Percentiles rank a stretch among this genome's conserved stretches.
Evolutionary conservation across 257 asterid species (phyloP).

Genomic region (Cynanchum wilfordii): DNA sequence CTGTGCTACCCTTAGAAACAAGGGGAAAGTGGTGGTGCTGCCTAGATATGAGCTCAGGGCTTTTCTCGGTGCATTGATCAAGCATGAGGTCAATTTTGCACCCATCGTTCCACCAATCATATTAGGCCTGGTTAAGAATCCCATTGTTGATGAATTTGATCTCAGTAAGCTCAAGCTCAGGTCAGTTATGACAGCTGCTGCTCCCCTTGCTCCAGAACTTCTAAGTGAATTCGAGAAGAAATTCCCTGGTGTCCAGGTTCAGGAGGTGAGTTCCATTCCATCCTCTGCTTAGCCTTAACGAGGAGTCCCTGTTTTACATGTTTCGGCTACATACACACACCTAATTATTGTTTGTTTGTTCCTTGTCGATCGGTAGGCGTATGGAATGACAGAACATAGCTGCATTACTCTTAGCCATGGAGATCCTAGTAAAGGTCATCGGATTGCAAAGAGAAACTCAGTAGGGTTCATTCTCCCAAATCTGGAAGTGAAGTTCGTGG

Average conservation of each 20-base stretch:
- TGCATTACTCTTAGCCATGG: conserved; percentile 83
- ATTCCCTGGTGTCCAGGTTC: conserved; percentile 73
- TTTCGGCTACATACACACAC: neutral
- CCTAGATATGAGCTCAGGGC: conserved; percentile 71
- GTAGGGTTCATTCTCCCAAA: conserved; percentile 92
- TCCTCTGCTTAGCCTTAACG: too few species aligned
- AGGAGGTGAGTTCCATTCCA: conserved; percentile 46
- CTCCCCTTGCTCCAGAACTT: conserved; percentile 89
- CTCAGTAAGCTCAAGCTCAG: conserved; percentile 53
- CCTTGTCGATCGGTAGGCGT: conserved; percentile 43
- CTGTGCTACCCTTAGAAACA: conserved; percentile 82
- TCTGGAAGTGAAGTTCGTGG: conserved; percentile 73
- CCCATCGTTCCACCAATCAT: conserved; percentile 93
- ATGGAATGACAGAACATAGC: conserved; percentile 97
- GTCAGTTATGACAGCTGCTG: conserved; percentile 93
- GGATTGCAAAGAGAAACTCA: conserved; percentile 66
- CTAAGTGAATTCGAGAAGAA: conserved; percentile 65
- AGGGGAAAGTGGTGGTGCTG: conserved; percentile 89
- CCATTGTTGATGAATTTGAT: conserved; percentile 76
- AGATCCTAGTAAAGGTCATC: conserved; percentile 44
- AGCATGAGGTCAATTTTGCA: conserved; percentile 69
- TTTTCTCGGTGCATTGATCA: conserved; percentile 53
- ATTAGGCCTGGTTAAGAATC: conserved; percentile 77
- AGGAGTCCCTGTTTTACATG: neutral
- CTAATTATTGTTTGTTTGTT: neutral